Evolutionary conservation across 208 protist species (phyloP).

Genomic region (Vickermania spadyakhi): DNA sequence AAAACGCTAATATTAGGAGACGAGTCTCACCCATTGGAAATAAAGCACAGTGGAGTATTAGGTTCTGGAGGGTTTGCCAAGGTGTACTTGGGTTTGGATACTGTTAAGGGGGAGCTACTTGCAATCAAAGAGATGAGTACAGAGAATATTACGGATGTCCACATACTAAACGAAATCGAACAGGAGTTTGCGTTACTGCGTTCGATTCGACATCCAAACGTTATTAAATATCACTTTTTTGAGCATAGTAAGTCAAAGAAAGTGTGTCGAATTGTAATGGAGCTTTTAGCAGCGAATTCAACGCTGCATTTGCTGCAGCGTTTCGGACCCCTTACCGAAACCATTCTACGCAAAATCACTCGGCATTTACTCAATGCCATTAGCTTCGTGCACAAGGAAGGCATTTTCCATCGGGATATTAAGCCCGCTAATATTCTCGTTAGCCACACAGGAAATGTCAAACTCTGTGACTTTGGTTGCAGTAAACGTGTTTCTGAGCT

Average conservation of each 20-base stretch:
- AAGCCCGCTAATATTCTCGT: constrained; percentile 90
- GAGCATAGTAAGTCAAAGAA: constrained; percentile 80
- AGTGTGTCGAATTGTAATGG: constrained; percentile 85
- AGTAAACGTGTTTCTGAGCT: constrained; percentile 84
- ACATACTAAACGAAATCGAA: constrained; percentile 54
- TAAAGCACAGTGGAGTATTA: constrained; percentile 62
- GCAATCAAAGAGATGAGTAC: constrained; percentile 88
- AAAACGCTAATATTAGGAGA: constrained; percentile 65
- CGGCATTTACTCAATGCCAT: constrained; percentile 67
- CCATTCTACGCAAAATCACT: constrained; percentile 64
- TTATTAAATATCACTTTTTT: constrained; percentile 82
- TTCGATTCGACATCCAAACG: constrained; percentile 81
- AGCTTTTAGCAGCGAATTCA: constrained; percentile 84
- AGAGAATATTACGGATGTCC: constrained; percentile 54
- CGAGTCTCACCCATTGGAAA: constrained; percentile 45
- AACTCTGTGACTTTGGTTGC: constrained; percentile 89
- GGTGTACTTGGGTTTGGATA: constrained; percentile 77
- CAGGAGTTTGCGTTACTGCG: constrained; percentile 81
- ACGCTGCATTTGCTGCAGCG: constrained; percentile 62
- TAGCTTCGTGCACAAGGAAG: constrained; percentile 80
- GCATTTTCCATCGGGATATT: constrained; percentile 89
- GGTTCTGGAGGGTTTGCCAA: constrained; percentile 80
- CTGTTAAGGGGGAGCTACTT: constrained; percentile 67
- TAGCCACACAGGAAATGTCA: constrained; percentile 72
- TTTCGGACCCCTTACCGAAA: constrained; percentile 73